Percentiles rank a stretch among this genome's conserved stretches.
Evolutionary conservation across 2,329 filamentous ascomycete genomes (phyloP).

Genomic region (Exophiala aquamarina): DNA sequence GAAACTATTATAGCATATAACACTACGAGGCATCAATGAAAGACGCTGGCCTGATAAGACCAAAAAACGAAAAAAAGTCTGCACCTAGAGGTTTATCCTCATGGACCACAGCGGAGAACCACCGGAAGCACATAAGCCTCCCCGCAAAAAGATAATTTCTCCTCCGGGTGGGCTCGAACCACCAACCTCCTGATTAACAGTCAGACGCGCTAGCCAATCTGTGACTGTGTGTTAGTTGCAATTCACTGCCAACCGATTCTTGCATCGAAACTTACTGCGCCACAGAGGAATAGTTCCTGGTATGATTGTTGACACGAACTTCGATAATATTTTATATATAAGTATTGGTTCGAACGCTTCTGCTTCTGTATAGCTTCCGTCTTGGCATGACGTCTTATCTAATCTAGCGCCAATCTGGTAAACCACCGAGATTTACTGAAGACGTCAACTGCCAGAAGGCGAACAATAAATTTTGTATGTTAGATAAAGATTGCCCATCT

Average conservation of each 20-base stretch:
- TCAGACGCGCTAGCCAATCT: neutral
- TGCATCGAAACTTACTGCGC: neutral
- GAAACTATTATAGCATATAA: conserved; percentile 1
- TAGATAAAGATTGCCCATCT: too few relatives aligned
- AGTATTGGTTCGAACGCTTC: too few relatives aligned
- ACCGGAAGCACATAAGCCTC: neutral
- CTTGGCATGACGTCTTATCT: too few relatives aligned
- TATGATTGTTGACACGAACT: too few relatives aligned
- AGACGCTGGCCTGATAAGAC: conserved; percentile 1
- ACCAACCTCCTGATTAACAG: conserved; percentile 1
- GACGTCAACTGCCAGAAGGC: too few relatives aligned
- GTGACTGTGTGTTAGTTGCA: neutral
- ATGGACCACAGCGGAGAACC: neutral
- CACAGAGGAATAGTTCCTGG: neutral
- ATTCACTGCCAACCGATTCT: neutral
- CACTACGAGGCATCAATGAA: conserved; percentile 2
- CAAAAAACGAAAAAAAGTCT: neutral
- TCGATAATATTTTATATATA: too few relatives aligned
- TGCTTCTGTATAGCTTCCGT: too few relatives aligned
- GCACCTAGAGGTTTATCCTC: neutral
- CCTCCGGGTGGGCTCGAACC: conserved; percentile 1
- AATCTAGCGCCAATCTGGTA: too few relatives aligned
- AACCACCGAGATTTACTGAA: too few relatives aligned
- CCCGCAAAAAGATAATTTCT: neutral
- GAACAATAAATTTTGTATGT: too few relatives aligned